phyloP scores from a whole-genome alignment of 176 grass and related monocot genomes.

The Rhipidocladum racemiflorum region DNA sequence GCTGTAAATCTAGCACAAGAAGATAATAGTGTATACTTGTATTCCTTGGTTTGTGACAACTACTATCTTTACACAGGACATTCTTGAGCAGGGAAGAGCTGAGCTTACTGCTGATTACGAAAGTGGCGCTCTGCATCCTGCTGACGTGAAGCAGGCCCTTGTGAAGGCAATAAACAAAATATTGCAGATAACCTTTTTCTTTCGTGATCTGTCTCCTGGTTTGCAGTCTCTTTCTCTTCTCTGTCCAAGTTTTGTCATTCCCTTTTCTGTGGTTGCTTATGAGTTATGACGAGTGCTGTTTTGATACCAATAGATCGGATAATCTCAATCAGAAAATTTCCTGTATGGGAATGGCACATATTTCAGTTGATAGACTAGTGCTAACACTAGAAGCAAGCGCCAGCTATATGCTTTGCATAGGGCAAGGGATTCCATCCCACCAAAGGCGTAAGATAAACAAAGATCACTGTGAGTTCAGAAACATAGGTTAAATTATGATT shows the following conservation, averaged over 20 bases:
- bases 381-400: neutral
- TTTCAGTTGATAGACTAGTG: neutral
- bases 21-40: neutral
- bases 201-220: neutral
- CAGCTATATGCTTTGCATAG: neutral
- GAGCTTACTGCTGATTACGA: conserved; percentile 56
- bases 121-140: conserved; percentile 55
- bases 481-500: too few relatives aligned
- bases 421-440: too few relatives aligned
- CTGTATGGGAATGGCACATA: too few relatives aligned
- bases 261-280: neutral
- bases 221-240: neutral
- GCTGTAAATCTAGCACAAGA: neutral
- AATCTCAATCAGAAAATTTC: too few relatives aligned
- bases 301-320: neutral
- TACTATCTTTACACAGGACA: conserved; percentile 22
- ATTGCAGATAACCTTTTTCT: conserved; percentile 47
- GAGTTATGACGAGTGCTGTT: neutral
- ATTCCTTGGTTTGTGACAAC: neutral
- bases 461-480: neutral
- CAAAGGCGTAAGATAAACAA: neutral
- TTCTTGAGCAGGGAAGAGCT: conserved; percentile 50
- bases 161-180: conserved; percentile 50
- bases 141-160: conserved; percentile 53
- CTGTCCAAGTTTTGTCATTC: neutral